Evolutionary conservation across 768 basidiomycete genomes (phyloP).

Genomic region (Lactarius psammicola): DNA sequence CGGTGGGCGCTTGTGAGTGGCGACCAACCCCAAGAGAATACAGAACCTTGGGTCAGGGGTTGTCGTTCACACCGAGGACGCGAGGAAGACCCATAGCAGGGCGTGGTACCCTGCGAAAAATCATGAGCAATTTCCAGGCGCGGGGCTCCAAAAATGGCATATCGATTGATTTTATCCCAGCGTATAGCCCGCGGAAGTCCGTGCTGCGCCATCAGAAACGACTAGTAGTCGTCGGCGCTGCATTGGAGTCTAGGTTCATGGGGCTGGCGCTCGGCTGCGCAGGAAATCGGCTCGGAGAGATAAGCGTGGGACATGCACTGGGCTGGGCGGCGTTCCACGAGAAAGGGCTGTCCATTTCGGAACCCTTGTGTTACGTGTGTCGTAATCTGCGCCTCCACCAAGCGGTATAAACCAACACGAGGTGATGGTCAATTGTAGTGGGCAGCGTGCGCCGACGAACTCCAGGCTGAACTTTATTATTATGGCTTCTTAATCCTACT

Average conservation of each 20-base stretch:
- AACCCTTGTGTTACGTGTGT: not conserved
- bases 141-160: conserved; percentile 7
- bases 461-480: not conserved
- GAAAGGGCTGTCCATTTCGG: not conserved
- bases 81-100: conserved; percentile 1
- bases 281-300: not conserved
- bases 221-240: not conserved
- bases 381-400: not conserved
- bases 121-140: not conserved
- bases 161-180: conserved; percentile 20
- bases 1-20: not conserved
- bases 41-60: not conserved
- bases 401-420: not conserved
- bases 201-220: conserved; percentile 16
- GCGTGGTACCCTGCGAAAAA: not conserved
- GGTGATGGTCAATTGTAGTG: not conserved
- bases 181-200: conserved; percentile 17
- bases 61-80: not conserved
- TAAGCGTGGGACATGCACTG: not conserved
- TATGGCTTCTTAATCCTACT: not conserved
- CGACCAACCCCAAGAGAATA: not conserved
- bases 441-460: not conserved
- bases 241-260: conserved; percentile 11
- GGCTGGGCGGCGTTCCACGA: not conserved
- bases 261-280: conserved; percentile 7